Percentiles rank a stretch among this genome's conserved stretches.
Evolutionary conservation across 2,329 filamentous ascomycete species (phyloP).

Genomic region (Didymella pinodella): DNA sequence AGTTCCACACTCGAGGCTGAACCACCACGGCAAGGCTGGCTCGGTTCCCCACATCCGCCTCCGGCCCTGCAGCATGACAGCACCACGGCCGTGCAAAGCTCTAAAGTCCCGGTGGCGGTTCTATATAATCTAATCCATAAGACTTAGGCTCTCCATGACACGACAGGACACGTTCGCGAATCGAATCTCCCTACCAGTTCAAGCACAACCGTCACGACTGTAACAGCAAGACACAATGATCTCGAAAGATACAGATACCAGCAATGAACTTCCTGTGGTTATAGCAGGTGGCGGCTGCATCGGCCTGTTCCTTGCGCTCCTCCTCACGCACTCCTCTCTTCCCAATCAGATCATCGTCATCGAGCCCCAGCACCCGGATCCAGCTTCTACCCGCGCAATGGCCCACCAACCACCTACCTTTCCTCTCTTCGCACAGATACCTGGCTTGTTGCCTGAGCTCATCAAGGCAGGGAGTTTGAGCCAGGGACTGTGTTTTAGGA

Average conservation of each 20-base stretch:
- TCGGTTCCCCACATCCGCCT: slow-evolving; percentile 26
- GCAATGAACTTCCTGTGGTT: slow-evolving; percentile 38
- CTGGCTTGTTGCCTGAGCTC: slow-evolving; percentile 50
- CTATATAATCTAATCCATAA: slow-evolving; percentile 2
- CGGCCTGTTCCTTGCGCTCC: slow-evolving; percentile 52
- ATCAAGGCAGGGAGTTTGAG: slow-evolving; percentile 36
- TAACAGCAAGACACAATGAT: slow-evolving; percentile 5
- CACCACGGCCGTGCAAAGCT: slow-evolving; percentile 4
- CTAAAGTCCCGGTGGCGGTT: not conserved
- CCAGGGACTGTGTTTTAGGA: slow-evolving; percentile 42
- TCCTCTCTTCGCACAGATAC: slow-evolving; percentile 47
- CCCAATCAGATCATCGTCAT: slow-evolving; percentile 47
- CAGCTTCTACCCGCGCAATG: slow-evolving; percentile 51
- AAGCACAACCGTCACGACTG: not conserved
- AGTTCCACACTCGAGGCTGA: slow-evolving; percentile 11
- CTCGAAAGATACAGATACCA: not conserved
- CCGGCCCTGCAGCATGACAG: slow-evolving; percentile 20
- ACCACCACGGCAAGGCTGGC: slow-evolving; percentile 7
- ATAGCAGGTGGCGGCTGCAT: slow-evolving; percentile 54
- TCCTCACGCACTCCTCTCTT: slow-evolving; percentile 47
- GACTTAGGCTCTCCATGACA: not conserved
- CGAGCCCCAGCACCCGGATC: slow-evolving; percentile 36
- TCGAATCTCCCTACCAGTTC: not conserved
- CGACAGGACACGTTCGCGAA: not conserved
- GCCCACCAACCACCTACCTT: slow-evolving; percentile 54